phyloP scores from a whole-genome alignment of 2,329 filamentous ascomycete species.

The Ceratocystis ficicola region DNA sequence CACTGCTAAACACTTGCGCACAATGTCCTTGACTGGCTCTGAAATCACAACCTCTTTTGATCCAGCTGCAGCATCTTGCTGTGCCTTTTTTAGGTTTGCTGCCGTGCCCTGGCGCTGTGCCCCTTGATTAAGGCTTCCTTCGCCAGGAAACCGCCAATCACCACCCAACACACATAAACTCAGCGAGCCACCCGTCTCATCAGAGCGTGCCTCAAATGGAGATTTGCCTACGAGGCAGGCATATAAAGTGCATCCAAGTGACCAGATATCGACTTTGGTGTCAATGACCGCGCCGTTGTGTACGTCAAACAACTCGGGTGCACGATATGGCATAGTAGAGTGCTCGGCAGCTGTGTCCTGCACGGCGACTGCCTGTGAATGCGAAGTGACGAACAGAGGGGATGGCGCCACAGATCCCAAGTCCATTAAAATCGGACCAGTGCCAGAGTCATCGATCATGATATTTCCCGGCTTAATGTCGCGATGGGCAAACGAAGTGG shows the following conservation, averaged over 20 bases:
- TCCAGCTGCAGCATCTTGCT: slow-evolving; percentile 23
- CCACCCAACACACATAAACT: slow-evolving; percentile 86
- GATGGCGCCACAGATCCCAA: slow-evolving; percentile 81
- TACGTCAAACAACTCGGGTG: slow-evolving; percentile 94
- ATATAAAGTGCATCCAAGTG: slow-evolving; percentile 91
- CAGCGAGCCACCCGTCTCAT: slow-evolving; percentile 88
- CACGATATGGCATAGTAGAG: slow-evolving; percentile 96
- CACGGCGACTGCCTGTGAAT: slow-evolving; percentile 78
- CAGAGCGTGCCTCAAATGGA: slow-evolving; percentile 87
- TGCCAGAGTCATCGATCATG: slow-evolving; percentile 90
- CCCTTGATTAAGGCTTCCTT: slow-evolving; percentile 52
- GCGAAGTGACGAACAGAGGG: slow-evolving; percentile 77
- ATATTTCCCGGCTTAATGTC: slow-evolving; percentile 99
- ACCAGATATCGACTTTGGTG: slow-evolving; percentile 97
- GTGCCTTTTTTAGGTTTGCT: slow-evolving; percentile 22
- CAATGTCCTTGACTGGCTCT: slow-evolving; percentile 73
- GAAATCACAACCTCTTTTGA: slow-evolving; percentile 48
- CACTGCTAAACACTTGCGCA: slow-evolving; percentile 72
- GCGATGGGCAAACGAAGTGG: slow-evolving; percentile 77
- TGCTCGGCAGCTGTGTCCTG: slow-evolving; percentile 94
- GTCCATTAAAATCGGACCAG: slow-evolving; percentile 90
- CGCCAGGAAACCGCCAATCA: slow-evolving; percentile 93
- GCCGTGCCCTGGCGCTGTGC: slow-evolving; percentile 33
- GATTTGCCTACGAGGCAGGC: slow-evolving; percentile 94
- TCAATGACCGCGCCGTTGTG: slow-evolving; percentile 86